Evolutionary conservation across 2,329 filamentous ascomycete genomes (phyloP).

Genomic region (Neonectria faginata): DNA sequence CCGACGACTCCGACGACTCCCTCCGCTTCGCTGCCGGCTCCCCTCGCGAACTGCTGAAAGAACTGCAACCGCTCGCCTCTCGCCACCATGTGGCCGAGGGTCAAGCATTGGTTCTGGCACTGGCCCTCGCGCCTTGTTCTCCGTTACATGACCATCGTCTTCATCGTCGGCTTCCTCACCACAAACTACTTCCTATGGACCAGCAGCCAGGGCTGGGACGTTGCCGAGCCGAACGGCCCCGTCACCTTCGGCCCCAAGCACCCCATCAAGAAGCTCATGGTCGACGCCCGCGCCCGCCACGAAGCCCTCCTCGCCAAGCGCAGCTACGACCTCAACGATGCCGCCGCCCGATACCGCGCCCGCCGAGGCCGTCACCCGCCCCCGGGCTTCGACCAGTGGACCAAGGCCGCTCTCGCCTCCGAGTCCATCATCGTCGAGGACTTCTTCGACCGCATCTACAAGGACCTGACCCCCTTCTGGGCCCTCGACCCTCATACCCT

Average conservation of each 20-base stretch:
- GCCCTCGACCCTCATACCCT: conserved; percentile 59
- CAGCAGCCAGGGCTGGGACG: conserved; percentile 44
- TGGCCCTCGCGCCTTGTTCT: conserved; percentile 47
- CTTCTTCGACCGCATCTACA: conserved; percentile 74
- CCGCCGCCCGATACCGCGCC: conserved; percentile 66
- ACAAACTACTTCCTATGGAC: conserved; percentile 50
- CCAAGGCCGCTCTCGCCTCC: conserved; percentile 62
- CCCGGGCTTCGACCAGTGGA: conserved; percentile 73
- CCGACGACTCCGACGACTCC: not conserved
- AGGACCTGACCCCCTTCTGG: conserved; percentile 72
- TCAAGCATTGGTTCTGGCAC: conserved; percentile 44
- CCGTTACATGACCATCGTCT: conserved; percentile 45
- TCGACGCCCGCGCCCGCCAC: conserved; percentile 58
- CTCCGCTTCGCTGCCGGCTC: conserved; percentile 29
- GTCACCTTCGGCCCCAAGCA: conserved; percentile 51
- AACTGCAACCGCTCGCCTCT: conserved; percentile 12
- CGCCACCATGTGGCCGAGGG: conserved; percentile 42
- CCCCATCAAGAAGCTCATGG: conserved; percentile 64
- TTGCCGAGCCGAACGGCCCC: conserved; percentile 37
- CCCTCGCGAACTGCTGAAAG: conserved; percentile 18
- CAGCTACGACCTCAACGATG: conserved; percentile 62
- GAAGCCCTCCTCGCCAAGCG: conserved; percentile 56
- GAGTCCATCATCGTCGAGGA: conserved; percentile 70
- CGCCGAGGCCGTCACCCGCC: conserved; percentile 71
- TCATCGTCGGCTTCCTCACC: conserved; percentile 43